Percentiles rank a stretch among this genome's conserved stretches.
Evolutionary conservation across 140 eudicot genomes (phyloP).

Genomic region (Anethum foeniculum): DNA sequence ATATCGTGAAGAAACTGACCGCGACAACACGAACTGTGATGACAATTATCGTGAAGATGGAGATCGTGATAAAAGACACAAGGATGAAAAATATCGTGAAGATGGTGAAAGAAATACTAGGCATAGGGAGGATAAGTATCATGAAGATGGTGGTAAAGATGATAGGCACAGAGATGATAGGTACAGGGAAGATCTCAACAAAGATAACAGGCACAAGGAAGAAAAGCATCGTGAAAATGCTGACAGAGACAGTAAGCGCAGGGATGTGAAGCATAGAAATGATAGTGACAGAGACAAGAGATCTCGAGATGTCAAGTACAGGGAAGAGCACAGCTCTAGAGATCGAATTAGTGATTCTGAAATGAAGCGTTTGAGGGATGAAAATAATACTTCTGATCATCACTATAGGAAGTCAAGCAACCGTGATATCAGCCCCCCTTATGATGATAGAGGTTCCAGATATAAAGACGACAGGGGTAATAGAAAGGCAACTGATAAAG

Average conservation of each 20-base stretch:
- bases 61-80: slow-evolving; percentile 21
- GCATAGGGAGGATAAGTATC: slow-evolving; percentile 45
- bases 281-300: slow-evolving; percentile 43
- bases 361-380: slow-evolving; percentile 57
- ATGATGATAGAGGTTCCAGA: slow-evolving; percentile 59
- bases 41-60: slow-evolving; percentile 41
- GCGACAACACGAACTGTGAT: slow-evolving; percentile 18
- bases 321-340: slow-evolving; percentile 26
- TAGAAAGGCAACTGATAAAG: slow-evolving; percentile 47
- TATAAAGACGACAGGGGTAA: slow-evolving; percentile 74
- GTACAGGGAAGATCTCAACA: slow-evolving; percentile 39
- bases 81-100: slow-evolving; percentile 35
- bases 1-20: slow-evolving; percentile 22
- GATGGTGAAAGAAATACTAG: slow-evolving; percentile 41
- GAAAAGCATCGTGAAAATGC: slow-evolving; percentile 43
- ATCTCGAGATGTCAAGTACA: slow-evolving; percentile 32
- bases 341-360: slow-evolving; percentile 49
- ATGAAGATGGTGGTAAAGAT: slow-evolving; percentile 42
- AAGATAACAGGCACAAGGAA: slow-evolving; percentile 43
- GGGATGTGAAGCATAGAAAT: slow-evolving; percentile 37
- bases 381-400: slow-evolving; percentile 33
- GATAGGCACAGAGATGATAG: slow-evolving; percentile 34
- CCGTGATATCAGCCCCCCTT: slow-evolving; percentile 43
- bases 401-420: slow-evolving; percentile 39
- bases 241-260: slow-evolving; percentile 34